A percentile compares a stretch with the other conserved stretches of the same genome.
phyloP scores from a whole-genome alignment of 2,329 filamentous ascomycete genomes.

The Fusarium citri region DNA sequence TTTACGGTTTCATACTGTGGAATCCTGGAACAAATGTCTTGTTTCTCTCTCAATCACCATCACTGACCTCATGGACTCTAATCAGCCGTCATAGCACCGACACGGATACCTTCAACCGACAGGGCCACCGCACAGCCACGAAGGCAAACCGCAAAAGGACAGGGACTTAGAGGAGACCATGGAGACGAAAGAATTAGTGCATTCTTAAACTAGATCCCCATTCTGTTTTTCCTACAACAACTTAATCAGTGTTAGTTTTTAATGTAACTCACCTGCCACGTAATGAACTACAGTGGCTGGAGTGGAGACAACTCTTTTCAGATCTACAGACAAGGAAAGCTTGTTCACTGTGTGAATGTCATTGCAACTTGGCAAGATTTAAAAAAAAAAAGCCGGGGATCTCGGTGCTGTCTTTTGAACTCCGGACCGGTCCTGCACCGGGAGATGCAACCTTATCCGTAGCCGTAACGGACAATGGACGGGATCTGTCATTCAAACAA shows the following conservation, averaged over 20 bases:
- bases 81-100: constrained; percentile 1
- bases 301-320: constrained; percentile 8
- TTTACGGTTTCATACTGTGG: neutral
- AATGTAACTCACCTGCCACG: constrained; percentile 1
- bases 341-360: constrained; percentile 30
- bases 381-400: neutral
- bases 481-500: neutral
- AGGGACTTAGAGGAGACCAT: neutral
- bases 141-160: neutral
- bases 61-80: constrained; percentile 15
- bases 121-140: constrained; percentile 14
- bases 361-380: neutral
- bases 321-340: constrained; percentile 30
- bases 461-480: constrained; percentile 24
- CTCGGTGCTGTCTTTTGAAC: constrained; percentile 36
- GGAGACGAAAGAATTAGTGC: neutral
- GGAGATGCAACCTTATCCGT: constrained; percentile 17
- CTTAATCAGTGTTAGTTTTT: neutral
- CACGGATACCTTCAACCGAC: constrained; percentile 11
- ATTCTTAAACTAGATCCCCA: neutral
- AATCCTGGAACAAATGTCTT: neutral
- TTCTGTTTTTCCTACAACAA: neutral
- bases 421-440: constrained; percentile 33
- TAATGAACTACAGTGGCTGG: constrained; percentile 20
- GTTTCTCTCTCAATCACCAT: neutral